These are phyloP conservation scores for Entamoeba histolytica DNA, from an alignment of 208 protist genomes.

Conservation along the genomic window DNA sequence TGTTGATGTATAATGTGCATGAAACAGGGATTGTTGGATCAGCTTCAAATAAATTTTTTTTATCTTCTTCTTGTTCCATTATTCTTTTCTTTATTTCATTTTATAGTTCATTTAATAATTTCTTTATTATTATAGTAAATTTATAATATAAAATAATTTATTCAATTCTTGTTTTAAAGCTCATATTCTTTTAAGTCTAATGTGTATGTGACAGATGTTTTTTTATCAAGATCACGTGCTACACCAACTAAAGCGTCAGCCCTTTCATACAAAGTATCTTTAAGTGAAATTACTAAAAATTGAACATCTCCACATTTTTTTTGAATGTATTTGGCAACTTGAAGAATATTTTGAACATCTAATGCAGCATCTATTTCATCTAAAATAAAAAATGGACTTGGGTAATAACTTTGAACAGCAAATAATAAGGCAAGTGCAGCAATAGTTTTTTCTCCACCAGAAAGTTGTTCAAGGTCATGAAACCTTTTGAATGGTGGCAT, in stretches of 20 bases:
- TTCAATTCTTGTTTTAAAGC: neutral
- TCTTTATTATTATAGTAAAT: too few species aligned
- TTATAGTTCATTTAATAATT: too few species aligned
- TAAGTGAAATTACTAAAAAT: constrained; percentile 86
- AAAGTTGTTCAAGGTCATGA: constrained; percentile 80
- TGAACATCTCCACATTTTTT: constrained; percentile 38
- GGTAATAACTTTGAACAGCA: constrained; percentile 66
- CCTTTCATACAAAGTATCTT: constrained; percentile 76
- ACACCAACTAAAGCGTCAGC: constrained; percentile 76
- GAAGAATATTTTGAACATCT: constrained; percentile 76
- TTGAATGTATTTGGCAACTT: constrained; percentile 46
- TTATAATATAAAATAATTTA: too few species aligned
- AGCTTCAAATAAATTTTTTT: too few species aligned
- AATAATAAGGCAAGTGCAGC: constrained; percentile 88
- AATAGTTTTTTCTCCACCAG: constrained; percentile 89
- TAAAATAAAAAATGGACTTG: constrained; percentile 88
- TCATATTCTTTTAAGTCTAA: neutral
- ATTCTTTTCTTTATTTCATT: too few species aligned
- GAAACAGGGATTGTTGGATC: neutral
- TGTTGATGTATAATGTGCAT: neutral
- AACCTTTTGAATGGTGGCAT: constrained; percentile 86
- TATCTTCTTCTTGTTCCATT: too few species aligned
- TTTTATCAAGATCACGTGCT: neutral
- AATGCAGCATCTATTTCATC: constrained; percentile 95
- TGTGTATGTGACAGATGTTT: neutral